Base-by-base conservation (phyloP, 805 yeast genomes). In the Candida nonsorbophila region DNA sequence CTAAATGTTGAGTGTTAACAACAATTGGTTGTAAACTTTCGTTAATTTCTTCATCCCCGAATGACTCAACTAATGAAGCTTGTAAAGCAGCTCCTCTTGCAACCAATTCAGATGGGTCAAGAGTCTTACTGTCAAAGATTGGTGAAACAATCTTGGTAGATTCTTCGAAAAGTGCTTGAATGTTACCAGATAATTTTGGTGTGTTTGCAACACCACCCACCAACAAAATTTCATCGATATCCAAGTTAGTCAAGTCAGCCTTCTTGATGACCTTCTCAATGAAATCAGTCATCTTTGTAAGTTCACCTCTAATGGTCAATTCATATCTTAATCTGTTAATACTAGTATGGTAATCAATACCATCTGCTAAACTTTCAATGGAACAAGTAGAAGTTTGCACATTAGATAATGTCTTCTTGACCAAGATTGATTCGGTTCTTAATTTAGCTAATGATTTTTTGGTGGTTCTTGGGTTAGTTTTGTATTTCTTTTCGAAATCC, bases 1-100 rank as follows among this genome's bases (percentile, higher is more conserved):
- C 56, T 39, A 87, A 61, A 56, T 92, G 97, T 53, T 85, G 90
- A 38, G 95, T 88, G 69, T 83, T 83, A 45, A 86, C 69, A 37
- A 88, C 84, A 36, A 84, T 75, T 17, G 94, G 92, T 59, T 84
- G 83, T 45, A 79, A 66, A 34, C 92, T 79, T 62, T 86, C 94
- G 27, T 70, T 65, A 47, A 80, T 67, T 60, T 86, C 92, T 39
- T 84, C 94, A 30, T 74, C 86, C 50, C 81, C 92, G 48, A 85
- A 94, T 34, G 77, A 67, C 49, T 82, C 90, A 40, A 82, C 67
- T 48, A 90, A 69, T 21, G 94, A 77, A 29, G 96, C 98, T 72
- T 92, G 97, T 55, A 90, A 73, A 40, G 97, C 96, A 35, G 96
- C 94, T 63, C 98, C 98, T 52, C 94, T 80, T 41, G 94, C 79